Conservation (phyloP, 2,329 filamentous ascomycete genomes). For the Cylindrodendrum hubeiense region DNA sequence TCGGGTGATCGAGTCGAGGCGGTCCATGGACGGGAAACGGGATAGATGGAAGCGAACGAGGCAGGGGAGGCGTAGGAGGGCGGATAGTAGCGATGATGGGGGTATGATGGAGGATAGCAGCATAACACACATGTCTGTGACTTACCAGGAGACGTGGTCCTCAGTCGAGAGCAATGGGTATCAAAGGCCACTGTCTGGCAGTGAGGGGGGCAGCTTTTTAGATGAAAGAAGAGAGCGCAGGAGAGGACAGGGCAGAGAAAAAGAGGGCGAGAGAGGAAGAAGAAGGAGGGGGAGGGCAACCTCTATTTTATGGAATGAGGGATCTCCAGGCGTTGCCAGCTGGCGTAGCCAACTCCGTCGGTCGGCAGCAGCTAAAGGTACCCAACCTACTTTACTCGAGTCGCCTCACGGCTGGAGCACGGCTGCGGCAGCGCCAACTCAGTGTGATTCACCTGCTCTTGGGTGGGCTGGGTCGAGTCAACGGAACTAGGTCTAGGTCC, state of each 20-base stretch:
- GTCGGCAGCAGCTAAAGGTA: constrained; percentile 32
- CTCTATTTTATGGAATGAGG: constrained; percentile 42
- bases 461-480: constrained; percentile 32
- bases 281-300: constrained; percentile 36
- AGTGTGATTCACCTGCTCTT: constrained; percentile 22
- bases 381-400: constrained; percentile 16
- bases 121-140: constrained; percentile 24
- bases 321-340: constrained; percentile 33
- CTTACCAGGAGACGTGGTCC: constrained; percentile 43
- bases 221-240: constrained; percentile 40
- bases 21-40: background rate
- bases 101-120: constrained; percentile 11
- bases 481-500: constrained; percentile 36
- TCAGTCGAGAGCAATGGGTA: constrained; percentile 38
- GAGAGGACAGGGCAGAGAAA: constrained; percentile 41
- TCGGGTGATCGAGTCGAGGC: constrained; percentile 6
- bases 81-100: background rate
- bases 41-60: background rate
- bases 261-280: constrained; percentile 17
- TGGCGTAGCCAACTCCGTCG: constrained; percentile 30
- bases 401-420: constrained; percentile 22
- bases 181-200: constrained; percentile 46
- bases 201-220: constrained; percentile 33
- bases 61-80: background rate
- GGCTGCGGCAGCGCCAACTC: constrained; percentile 21